These are phyloP conservation scores for Haemoproteus tartakovskyi DNA, from an alignment of 169 alveolate species.

Conservation along the genomic window DNA sequence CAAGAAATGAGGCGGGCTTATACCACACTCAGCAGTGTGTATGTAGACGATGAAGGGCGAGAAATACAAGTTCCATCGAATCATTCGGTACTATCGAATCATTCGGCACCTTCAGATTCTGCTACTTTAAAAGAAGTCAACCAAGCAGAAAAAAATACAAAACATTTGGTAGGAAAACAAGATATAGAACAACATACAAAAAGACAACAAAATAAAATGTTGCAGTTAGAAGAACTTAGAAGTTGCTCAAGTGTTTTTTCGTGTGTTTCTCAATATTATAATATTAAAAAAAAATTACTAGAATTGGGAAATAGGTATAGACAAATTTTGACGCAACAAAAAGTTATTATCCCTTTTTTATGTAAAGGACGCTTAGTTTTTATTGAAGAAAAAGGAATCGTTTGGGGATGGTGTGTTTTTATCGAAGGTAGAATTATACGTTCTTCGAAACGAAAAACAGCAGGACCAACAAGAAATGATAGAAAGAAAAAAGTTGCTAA, in stretches of 20 bases:
- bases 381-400: slow-evolving; percentile 70
- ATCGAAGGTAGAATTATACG: slow-evolving; percentile 67
- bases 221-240: slow-evolving; percentile 18
- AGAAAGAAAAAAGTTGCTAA: no score
- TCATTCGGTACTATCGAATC: neutral
- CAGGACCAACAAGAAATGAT: neutral
- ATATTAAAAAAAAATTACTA: slow-evolving; percentile 5
- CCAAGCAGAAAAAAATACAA: neutral
- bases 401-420: slow-evolving; percentile 83
- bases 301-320: slow-evolving; percentile 51
- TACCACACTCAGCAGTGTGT: slow-evolving; percentile 1
- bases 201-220: neutral
- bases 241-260: slow-evolving; percentile 27
- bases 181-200: no score
- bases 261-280: slow-evolving; percentile 43
- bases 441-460: neutral
- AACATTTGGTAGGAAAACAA: slow-evolving; percentile 1
- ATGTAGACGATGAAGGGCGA: slow-evolving; percentile 67
- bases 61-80: slow-evolving; percentile 66
- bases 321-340: slow-evolving; percentile 66
- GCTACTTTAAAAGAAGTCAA: neutral
- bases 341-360: slow-evolving; percentile 80
- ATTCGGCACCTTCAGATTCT: neutral
- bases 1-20: slow-evolving; percentile 68
- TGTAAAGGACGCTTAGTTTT: slow-evolving; percentile 86